Evolutionary conservation across 495 filamentous ascomycete species (phyloP).

Genomic region (Letharia lupina): DNA sequence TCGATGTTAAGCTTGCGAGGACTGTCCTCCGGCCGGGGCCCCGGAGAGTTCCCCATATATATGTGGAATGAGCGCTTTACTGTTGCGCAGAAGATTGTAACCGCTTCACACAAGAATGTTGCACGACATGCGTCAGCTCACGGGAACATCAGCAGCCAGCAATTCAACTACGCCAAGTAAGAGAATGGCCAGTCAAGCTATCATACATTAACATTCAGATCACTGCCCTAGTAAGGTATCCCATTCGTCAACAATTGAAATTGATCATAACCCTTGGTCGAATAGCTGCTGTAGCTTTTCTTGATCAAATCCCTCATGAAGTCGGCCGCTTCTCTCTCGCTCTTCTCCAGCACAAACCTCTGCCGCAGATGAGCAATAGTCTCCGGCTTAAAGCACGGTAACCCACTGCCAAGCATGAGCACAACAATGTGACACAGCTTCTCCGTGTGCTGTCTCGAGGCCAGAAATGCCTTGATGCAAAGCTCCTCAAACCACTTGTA

Average conservation of each 20-base stretch:
- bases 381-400: conserved; percentile 98
- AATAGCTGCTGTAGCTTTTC: conserved; percentile 80
- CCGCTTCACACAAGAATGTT: neutral
- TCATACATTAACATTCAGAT: neutral
- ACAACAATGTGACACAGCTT: conserved; percentile 83
- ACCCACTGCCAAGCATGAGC: conserved; percentile 90
- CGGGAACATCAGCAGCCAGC: neutral
- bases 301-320: conserved; percentile 82
- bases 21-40: no score
- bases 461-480: conserved; percentile 90
- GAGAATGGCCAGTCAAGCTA: neutral
- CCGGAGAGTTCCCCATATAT: no score
- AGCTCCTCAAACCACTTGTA: conserved; percentile 97
- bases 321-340: conserved; percentile 87
- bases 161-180: neutral
- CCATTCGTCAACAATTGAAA: conserved; percentile 97
- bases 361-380: conserved; percentile 88
- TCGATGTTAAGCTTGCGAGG: no score
- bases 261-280: conserved; percentile 89
- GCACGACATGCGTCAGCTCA: neutral
- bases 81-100: no score
- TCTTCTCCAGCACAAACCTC: conserved; percentile 88
- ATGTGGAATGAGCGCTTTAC: no score
- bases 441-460: conserved; percentile 74
- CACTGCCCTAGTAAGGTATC: conserved; percentile 65